Conservation (phyloP, 768 basidiomycete species). For the Pulveroboletus ravenelii region DNA sequence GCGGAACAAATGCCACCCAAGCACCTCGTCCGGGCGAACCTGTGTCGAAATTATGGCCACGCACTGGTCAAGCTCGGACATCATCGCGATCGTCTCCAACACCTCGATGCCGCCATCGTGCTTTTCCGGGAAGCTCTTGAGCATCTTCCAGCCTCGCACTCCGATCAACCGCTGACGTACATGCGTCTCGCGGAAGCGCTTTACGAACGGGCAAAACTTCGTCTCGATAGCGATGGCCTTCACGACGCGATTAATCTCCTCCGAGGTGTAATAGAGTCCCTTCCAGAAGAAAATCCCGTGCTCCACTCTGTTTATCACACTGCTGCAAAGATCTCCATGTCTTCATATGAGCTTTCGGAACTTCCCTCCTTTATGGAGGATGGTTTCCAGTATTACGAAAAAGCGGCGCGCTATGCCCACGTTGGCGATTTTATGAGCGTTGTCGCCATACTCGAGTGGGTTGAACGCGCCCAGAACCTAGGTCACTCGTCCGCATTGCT, state of each 20-base stretch:
- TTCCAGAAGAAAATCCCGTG: constrained; percentile 8
- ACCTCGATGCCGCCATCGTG: constrained; percentile 7
- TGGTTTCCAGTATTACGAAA: constrained; percentile 8
- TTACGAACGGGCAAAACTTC: background rate
- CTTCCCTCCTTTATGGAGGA: constrained; percentile 7
- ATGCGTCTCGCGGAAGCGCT: constrained; percentile 2
- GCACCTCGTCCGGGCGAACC: background rate
- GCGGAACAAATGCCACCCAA: constrained; percentile 10
- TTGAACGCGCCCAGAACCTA: background rate
- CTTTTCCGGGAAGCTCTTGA: constrained; percentile 4
- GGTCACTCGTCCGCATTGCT: constrained; percentile 18
- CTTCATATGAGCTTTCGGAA: background rate
- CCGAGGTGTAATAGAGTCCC: background rate
- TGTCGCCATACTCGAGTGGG: constrained; percentile 13
- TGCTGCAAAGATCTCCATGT: background rate
- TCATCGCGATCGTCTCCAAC: background rate
- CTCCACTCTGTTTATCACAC: background rate
- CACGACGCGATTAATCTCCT: background rate
- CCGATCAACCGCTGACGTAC: background rate
- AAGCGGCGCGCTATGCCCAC: constrained; percentile 10
- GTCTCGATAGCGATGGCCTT: background rate
- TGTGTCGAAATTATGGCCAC: constrained; percentile 12
- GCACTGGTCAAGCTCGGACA: constrained; percentile 4
- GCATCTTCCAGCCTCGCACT: constrained; percentile 11
- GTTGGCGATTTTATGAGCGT: constrained; percentile 8